Evolutionary conservation across 192 early-diverging fungal genomes (phyloP).

Genomic region (Entomortierella beljakovae): DNA sequence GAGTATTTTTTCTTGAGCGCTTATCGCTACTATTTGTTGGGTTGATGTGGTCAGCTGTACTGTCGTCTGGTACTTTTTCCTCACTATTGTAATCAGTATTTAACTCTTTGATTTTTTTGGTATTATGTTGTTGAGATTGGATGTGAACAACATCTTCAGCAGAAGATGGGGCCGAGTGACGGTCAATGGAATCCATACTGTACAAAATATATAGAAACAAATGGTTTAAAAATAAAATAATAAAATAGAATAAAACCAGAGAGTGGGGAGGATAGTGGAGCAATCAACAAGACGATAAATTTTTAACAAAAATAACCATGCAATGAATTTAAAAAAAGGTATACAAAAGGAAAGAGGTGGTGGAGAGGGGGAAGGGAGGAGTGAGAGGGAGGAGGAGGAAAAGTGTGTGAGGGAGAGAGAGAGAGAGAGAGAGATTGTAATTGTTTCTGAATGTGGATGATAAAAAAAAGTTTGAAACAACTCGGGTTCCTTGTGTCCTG

Average conservation of each 20-base stretch:
- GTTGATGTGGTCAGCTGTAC: neutral
- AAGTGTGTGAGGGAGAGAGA: neutral
- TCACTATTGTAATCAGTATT: neutral
- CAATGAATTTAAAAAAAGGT: neutral
- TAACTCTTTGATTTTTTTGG: neutral
- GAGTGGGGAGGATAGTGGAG: slow-evolving; percentile 1
- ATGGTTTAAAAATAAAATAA: too few species aligned
- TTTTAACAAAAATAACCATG: neutral
- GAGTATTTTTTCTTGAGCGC: slow-evolving; percentile 21
- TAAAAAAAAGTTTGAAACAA: neutral
- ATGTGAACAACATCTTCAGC: neutral
- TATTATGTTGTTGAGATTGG: neutral
- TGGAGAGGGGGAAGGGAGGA: neutral
- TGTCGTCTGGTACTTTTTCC: neutral
- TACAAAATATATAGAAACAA: too few species aligned
- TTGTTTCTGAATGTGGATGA: neutral
- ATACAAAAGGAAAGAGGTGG: neutral
- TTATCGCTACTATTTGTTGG: neutral
- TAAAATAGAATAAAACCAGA: neutral
- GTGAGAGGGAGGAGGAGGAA: too few species aligned
- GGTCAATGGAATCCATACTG: slow-evolving; percentile 9
- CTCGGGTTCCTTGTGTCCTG: too few species aligned
- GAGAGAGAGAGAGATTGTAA: neutral
- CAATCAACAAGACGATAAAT: neutral
- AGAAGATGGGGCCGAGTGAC: slow-evolving; percentile 3